Evolutionary conservation across 805 yeast species (phyloP).

Genomic region (Barnettozyma californica): DNA sequence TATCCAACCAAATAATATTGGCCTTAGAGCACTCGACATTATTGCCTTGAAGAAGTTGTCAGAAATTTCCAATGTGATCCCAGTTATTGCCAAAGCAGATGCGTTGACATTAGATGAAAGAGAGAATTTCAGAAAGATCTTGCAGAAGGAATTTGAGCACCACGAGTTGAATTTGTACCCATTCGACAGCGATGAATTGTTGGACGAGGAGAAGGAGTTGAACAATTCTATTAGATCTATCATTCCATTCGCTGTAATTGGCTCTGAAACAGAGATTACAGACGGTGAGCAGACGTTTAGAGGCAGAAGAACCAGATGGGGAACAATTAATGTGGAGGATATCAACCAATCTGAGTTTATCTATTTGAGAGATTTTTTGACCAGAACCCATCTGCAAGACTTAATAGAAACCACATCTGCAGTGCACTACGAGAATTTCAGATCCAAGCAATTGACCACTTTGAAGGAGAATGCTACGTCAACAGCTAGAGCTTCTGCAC

Average conservation of each 20-base stretch:
- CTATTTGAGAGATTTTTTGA: conserved; percentile 86
- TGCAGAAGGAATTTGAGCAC: conserved; percentile 71
- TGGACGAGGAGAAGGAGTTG: conserved; percentile 67
- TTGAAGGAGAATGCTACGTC: conserved; percentile 78
- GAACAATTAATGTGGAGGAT: conserved; percentile 88
- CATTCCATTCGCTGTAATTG: conserved; percentile 92
- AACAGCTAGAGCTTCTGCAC: conserved; percentile 32
- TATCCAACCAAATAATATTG: conserved; percentile 82
- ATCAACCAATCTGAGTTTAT: conserved; percentile 94
- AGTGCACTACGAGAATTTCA: conserved; percentile 86
- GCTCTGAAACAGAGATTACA: conserved; percentile 74
- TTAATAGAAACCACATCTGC: conserved; percentile 87
- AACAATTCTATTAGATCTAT: conserved; percentile 69
- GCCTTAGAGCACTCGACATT: conserved; percentile 79
- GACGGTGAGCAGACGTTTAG: conserved; percentile 76
- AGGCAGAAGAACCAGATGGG: conserved; percentile 94
- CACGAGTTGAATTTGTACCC: conserved; percentile 82
- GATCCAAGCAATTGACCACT: conserved; percentile 90
- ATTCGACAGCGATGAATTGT: conserved; percentile 62
- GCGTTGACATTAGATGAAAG: conserved; percentile 84
- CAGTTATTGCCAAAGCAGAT: conserved; percentile 76
- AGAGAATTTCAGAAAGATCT: conserved; percentile 63
- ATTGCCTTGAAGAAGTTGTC: conserved; percentile 77
- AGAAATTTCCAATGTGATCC: conserved; percentile 90
- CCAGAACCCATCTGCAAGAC: conserved; percentile 93